Evolutionary conservation across 768 basidiomycete species (phyloP), one percentile per base, ranked within the genome.

Genomic region (Rhizopogon vinicolor): DNA sequence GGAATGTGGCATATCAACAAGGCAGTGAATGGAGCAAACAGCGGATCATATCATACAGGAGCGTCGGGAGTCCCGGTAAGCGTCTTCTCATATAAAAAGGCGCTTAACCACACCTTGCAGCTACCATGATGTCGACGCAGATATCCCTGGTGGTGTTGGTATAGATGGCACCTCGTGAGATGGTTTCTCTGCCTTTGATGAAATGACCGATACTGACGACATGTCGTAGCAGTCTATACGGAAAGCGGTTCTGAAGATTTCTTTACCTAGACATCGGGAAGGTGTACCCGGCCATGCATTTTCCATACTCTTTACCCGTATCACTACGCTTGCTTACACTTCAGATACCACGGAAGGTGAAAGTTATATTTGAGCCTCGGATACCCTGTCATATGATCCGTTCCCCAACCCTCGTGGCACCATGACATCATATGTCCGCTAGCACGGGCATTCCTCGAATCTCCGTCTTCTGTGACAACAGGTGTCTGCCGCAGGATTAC

Each of bases 1-100:
- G 85, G 91, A 1, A 84, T 86, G 74, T 92, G 87, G 87, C 92
- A 86, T 65, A 87, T 93, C 60, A 78, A 81, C 60, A 75, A 71
- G 45, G 65, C 82, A 66, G 90, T 93, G 87, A 78, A 81, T 64
- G 68, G 74, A 49, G 80, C 74, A 19, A 86, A 63, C 78, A 78
- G 3, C 63, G 65, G 8, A 78, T 87, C 22, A 25, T 25, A 25
- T 25, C 25, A 85, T 89, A 46, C 80, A 87, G 59, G 78, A 75
- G 10, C 70, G 83, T 41, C 78, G 86, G 41, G 86, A 87, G 65
- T 83, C 25, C 83, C 73, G 85, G 81, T 85, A 59, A 57, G 57
- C 59, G 28, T 33, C 55, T 51, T 28, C 14, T 43, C 50, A 22
- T 35, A 16, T 14, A 22, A 49, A 22, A 18, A 48, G 33, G 31